Percentiles rank a stretch among this genome's conserved stretches.
Conservation (phyloP, 768 basidiomycete species). For the Cyclocybe aegerita region DNA sequence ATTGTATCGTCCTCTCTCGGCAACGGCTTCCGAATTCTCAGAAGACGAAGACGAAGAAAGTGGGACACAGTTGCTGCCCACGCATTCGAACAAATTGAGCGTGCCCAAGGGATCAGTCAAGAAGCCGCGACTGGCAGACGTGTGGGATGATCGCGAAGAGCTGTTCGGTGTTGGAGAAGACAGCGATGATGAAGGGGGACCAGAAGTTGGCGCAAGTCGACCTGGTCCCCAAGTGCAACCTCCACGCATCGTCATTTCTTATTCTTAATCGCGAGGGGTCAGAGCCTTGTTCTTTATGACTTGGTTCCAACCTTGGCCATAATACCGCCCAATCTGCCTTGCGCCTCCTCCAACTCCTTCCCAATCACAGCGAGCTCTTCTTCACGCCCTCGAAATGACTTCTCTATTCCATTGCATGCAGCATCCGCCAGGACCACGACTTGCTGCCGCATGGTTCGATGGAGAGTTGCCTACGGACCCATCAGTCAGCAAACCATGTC, state of each 20-base stretch:
- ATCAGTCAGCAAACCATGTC: not conserved
- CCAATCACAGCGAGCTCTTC: constrained; percentile 43
- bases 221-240: constrained; percentile 8
- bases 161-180: constrained; percentile 67
- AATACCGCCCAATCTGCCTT: constrained; percentile 29
- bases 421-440: constrained; percentile 51
- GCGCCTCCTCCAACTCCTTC: constrained; percentile 41
- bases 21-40: constrained; percentile 50
- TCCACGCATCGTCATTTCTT: constrained; percentile 23
- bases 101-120: constrained; percentile 14
- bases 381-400: constrained; percentile 38
- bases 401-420: constrained; percentile 45
- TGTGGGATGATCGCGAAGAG: constrained; percentile 82
- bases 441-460: constrained; percentile 47
- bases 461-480: constrained; percentile 41
- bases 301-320: constrained; percentile 8
- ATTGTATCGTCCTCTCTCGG: constrained; percentile 71
- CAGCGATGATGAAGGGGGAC: constrained; percentile 53
- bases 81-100: constrained; percentile 29
- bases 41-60: constrained; percentile 47
- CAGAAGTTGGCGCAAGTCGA: constrained; percentile 14
- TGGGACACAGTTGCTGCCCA: constrained; percentile 61
- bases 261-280: constrained; percentile 7
- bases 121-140: constrained; percentile 47
- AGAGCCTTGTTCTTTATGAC: constrained; percentile 4